Evolutionary conservation across 495 filamentous ascomycete genomes (phyloP), one percentile per base, ranked within the genome.

Genomic region (Trichoderma gamsii): DNA sequence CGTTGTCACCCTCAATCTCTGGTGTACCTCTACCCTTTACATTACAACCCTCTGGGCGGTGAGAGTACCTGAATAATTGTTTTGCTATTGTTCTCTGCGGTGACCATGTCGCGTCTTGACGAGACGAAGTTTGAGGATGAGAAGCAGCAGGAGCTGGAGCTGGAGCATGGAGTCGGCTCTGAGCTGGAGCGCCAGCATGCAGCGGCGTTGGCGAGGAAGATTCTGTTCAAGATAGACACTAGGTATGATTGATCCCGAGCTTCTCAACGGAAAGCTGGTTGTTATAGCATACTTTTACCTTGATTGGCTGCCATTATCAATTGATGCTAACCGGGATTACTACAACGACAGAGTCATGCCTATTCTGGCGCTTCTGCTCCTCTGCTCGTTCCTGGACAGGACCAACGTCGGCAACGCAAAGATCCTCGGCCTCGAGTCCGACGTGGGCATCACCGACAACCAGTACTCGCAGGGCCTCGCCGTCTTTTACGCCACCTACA

Each of bases 351-450:
- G 56, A 32, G 56, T 86, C 18, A 79, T 86, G 52, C 84, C 84
- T 9, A 84, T 86, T 72, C 71, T 86, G 65, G 76, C 83, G 16
- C 70, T 86, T 15, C 74, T 86, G 27, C 86, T 85, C 66, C 74
- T 86, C 71, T 82, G 89, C n/a, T 91, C 88, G 8, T 92, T 93
- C 69, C 77, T 93, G 23, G 89, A 92, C 72, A 81, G 90, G 66
- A 90, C 87, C 76, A 93, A 92, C 79, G 73, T 80, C 52, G 82
- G 82, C 64, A 84, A 84, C 68, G 83, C 82, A 0, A 76, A 76
- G 25, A 78, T 85, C 63, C 89, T 92, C 72, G 89, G 89, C 29
- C 80, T 93, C 56, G 77, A 84, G 0, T 77, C 69, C 29, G 88
- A 90, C 71, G 71, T 93, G 6, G 67, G 71, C n/a, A 87, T 95